Base-by-base conservation (phyloP, 164 flowering plant genomes). In the Dillenia turbinata region DNA sequence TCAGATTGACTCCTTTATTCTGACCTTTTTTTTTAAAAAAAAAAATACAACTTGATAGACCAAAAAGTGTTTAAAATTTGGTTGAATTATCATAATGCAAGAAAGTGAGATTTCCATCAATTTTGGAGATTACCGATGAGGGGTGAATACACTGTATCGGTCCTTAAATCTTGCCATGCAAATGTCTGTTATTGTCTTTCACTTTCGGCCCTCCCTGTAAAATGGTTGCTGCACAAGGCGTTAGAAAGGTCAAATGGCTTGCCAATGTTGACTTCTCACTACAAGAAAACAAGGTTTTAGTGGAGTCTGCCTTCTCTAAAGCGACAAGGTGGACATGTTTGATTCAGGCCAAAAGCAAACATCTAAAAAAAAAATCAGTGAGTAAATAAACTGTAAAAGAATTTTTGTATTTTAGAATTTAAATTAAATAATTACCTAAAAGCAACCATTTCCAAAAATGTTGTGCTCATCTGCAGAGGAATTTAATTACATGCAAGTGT, bases 241-340 rank as follows among this genome's bases (percentile, higher is more conserved):
- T 19, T 19, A 19, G 22, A 19, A 19, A 19, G 22, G 22, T 33
- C 5, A 6, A 6, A 5, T 33, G 40, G 40, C 40, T 33, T 5
- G 40, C 40, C 40, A 33, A 33, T 33, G 40, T 33, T 33, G 40
- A 33, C 40, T 33, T 26, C 6, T n/a, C n/a, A n/a, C n/a, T n/a
- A n/a, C n/a, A n/a, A n/a, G n/a, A n/a, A n/a, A n/a, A n/a, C n/a
- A n/a, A n/a, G n/a, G n/a, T n/a, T n/a, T n/a, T n/a, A n/a, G n/a
- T n/a, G n/a, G n/a, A n/a, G 70, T 87, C 92, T 5, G 92, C 81
- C 60, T 87, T 77, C 73, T 84, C 87, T 40, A 87, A 84, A 1
- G 85, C 76, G 52, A 84, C 66, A 8, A 51, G 76, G 59, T 84
- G 92, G 44, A 71, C 89, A 71, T 87, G 92, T 69, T 87, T 82